These are phyloP conservation scores for Fusarium goolgardi DNA, from an alignment of 2,329 filamentous ascomycete genomes.

Conservation along the genomic window DNA sequence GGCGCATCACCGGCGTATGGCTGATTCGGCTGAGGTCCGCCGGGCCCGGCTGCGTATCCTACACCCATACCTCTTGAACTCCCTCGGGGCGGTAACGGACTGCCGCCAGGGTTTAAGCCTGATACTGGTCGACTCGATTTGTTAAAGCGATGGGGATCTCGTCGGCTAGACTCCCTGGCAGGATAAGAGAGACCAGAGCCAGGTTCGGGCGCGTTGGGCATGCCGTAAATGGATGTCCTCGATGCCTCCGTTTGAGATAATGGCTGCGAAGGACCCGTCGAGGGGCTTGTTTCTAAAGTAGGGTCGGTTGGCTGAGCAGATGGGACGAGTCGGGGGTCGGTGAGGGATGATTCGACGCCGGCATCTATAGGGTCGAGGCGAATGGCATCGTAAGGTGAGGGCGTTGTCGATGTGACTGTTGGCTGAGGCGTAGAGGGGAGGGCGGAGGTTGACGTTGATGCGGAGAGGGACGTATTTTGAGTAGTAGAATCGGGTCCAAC, in stretches of 20 bases:
- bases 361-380: constrained; percentile 44
- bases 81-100: constrained; percentile 77
- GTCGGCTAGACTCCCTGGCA: constrained; percentile 75
- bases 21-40: constrained; percentile 27
- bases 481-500: constrained; percentile 29
- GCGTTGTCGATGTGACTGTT: constrained; percentile 33
- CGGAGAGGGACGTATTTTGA: constrained; percentile 30
- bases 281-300: constrained; percentile 26
- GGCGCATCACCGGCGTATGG: constrained; percentile 56
- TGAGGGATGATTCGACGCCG: constrained; percentile 36
- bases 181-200: constrained; percentile 65
- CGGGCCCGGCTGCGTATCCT: constrained; percentile 58
- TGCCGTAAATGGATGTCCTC: constrained; percentile 64
- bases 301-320: constrained; percentile 30
- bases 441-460: constrained; percentile 32
- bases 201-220: constrained; percentile 70
- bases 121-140: constrained; percentile 66
- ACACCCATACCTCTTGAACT: constrained; percentile 78
- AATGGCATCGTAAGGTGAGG: constrained; percentile 40
- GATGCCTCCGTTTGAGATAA: constrained; percentile 38
- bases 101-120: constrained; percentile 60
- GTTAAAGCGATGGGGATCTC: constrained; percentile 70
- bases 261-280: constrained; percentile 29
- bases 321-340: constrained; percentile 40
- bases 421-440: constrained; percentile 35